Evolutionary conservation across 768 basidiomycete species (phyloP).

Genomic region (Gloeophyllum trabeum): DNA sequence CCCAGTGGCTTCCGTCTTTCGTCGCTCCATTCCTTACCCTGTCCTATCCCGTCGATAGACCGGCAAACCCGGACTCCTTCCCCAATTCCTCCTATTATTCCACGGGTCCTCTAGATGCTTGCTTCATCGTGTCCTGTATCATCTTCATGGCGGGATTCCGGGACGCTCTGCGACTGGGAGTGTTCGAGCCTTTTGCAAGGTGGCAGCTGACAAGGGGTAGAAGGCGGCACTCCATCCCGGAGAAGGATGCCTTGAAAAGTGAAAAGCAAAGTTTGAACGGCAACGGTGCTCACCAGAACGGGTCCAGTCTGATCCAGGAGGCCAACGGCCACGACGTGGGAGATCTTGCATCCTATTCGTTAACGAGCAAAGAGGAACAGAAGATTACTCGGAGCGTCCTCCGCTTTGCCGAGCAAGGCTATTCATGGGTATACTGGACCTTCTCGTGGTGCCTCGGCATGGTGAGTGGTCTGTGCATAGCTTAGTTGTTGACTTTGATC

Average conservation of each 20-base stretch:
- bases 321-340: slow-evolving; percentile 24
- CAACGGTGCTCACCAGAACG: slow-evolving; percentile 21
- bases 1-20: slow-evolving; percentile 37
- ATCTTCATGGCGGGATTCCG: slow-evolving; percentile 80
- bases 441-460: slow-evolving; percentile 69
- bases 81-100: slow-evolving; percentile 57
- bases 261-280: slow-evolving; percentile 11
- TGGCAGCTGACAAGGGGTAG: slow-evolving; percentile 60
- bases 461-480: slow-evolving; percentile 45
- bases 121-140: slow-evolving; percentile 71
- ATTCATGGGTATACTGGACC: slow-evolving; percentile 75
- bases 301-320: too few species aligned
- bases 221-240: slow-evolving; percentile 19
- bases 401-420: slow-evolving; percentile 94
- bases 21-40: slow-evolving; percentile 62
- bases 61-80: slow-evolving; percentile 59
- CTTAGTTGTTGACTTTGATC: slow-evolving; percentile 6
- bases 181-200: slow-evolving; percentile 75
- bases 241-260: slow-evolving; percentile 12
- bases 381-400: slow-evolving; percentile 62
- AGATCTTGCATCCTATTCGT: slow-evolving; percentile 7
- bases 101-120: slow-evolving; percentile 69
- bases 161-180: slow-evolving; percentile 59
- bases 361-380: slow-evolving; percentile 36
- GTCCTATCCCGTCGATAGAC: slow-evolving; percentile 53